Evolutionary conservation across 2,329 filamentous ascomycete genomes (phyloP), one percentile per base, ranked within the genome.

Genomic region (Xylariales sp.): DNA sequence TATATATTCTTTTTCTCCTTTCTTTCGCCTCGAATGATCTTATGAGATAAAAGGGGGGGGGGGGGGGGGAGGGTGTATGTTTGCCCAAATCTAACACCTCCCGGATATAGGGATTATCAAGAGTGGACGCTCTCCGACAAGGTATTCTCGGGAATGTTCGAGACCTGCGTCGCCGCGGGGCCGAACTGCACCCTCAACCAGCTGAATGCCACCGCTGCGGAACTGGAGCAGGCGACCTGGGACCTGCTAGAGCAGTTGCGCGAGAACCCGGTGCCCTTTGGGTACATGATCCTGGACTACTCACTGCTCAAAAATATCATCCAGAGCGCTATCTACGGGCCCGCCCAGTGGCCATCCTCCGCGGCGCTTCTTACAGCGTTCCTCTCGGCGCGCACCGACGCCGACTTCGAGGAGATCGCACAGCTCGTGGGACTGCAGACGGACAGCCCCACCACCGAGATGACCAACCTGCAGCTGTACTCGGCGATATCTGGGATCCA

Each of bases 211-310:
- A 61, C 59, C 0, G 54, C 50, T 1, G 55, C 45, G 1, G 61
- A 64, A 23, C 67, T 70, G 11, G 64, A 68, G 31, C 60, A 61
- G 6, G 66, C 74, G 41, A 33, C 54, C 19, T 54, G 49, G 42
- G 44, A 47, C 6, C 38, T 56, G 1, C 44, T 60, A 23, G 51
- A 61, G 2, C 35, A 34, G 6, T 31, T 61, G 35, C 59, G 54
- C 29, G 43, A 43, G 23, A 41, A 48, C 5, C 59, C 60, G 4
- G 30, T 61, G 16, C 36, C 52, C 2, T 15, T 53, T 18, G 42
- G 45, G 4, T 40, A 37, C 31, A 25, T 23, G 13, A 23, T 57
- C 2, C 4, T 61, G 17, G 52, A 57, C 38, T 57, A 56, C 43
- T 33, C 18, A 14, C 17, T 34, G 20, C 12, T 57, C 15, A 56